Base-by-base conservation (phyloP, 1,284 basidiomycete genomes). In the Apiotrichum domesticum region DNA sequence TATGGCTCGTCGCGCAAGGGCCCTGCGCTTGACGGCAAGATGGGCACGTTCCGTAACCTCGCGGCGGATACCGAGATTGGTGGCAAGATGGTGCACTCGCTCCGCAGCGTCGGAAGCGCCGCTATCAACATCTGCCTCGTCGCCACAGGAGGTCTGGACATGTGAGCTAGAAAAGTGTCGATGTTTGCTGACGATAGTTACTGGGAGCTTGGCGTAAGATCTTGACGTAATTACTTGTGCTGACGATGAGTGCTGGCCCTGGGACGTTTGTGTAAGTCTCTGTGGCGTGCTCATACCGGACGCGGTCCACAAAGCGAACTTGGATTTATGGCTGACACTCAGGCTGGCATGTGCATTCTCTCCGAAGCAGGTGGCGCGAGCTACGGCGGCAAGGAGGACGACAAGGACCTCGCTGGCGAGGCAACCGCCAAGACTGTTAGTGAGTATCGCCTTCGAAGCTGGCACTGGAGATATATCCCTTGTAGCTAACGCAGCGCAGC, bases 281-380 rank as follows among this genome's bases (percentile, higher is more conserved):
- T 39, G 37, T 46, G 2, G 3, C 32, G 2, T 32, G 21, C 21
- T 21, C 21, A 21, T 21, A 21, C 21, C 21, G 21, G 21, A 21
- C 21, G 21, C 21, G 21, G 21, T 21, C 21, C 21, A 21, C 21
- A 21, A 21, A 21, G 21, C 21, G 21, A 21, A 21, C 21, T 21
- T 21, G 21, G 21, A 21, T 21, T 21, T 21, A 21, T 21, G 21
- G 21, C 8, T 34, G 5, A 29, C 21, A 47, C 63, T 66, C 57
- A 71, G 79, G 86, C 95, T 1, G 94, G 93, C 0, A 85, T 90
- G n/a, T 86, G 94, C 61, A 94, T 98, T 63, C 88, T 90, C 0
- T 82, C 89, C 61, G 95, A 97, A 74, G 90, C 94, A 0, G 92
- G 92, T 6, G 84, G 87, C 32, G 78, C 86, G 29, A 83, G 88